These are phyloP conservation scores for Ustilago xerochloae DNA, from an alignment of 1,284 basidiomycete genomes.

Conservation along the genomic window DNA sequence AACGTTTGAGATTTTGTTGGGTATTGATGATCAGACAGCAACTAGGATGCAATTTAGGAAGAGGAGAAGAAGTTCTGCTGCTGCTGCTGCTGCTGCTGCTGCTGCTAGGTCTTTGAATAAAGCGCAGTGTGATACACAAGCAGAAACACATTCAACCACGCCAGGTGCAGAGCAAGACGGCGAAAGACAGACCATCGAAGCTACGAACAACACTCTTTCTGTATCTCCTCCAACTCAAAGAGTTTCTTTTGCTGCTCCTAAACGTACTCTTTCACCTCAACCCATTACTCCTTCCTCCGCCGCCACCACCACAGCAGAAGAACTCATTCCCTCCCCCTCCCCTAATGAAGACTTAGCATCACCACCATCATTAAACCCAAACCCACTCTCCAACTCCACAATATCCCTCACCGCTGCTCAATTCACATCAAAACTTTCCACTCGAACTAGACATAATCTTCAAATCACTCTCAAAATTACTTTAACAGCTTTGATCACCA, in stretches of 20 bases:
- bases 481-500: conserved; percentile 52
- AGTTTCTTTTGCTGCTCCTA: conserved; percentile 27
- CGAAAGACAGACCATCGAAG: conserved; percentile 3
- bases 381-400: conserved; percentile 47
- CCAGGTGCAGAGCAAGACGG: neutral
- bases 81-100: too few species aligned
- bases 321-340: neutral
- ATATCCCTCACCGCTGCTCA: conserved; percentile 44
- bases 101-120: conserved; percentile 4
- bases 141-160: neutral
- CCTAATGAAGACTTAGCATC: conserved; percentile 11
- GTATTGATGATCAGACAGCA: conserved; percentile 50
- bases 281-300: neutral
- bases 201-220: conserved; percentile 18
- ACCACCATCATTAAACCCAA: too few species aligned
- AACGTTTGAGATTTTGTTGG: conserved; percentile 63
- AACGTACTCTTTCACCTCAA: neutral
- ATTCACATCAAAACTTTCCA: conserved; percentile 11
- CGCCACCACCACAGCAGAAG: neutral
- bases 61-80: conserved; percentile 21
- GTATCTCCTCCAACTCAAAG: conserved; percentile 33
- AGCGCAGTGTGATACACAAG: neutral
- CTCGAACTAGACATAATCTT: conserved; percentile 10
- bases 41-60: conserved; percentile 9
- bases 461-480: conserved; percentile 40